Conservation (phyloP, 1,284 basidiomycete genomes). For the Irpex sp. region DNA sequence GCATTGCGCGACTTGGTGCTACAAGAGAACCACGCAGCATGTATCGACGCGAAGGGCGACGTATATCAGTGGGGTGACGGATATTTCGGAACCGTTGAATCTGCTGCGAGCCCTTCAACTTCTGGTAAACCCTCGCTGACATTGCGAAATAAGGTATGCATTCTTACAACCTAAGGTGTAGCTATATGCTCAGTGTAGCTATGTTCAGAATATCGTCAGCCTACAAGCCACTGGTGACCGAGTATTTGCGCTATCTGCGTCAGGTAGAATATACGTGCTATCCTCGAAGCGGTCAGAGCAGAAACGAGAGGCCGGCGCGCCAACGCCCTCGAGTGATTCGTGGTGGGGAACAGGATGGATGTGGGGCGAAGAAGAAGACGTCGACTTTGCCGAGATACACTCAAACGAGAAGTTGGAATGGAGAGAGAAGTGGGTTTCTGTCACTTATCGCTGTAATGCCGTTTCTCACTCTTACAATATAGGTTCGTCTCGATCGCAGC, state of each 20-base stretch:
- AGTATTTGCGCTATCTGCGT: slow-evolving; percentile 71
- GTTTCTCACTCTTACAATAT: neutral
- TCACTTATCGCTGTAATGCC: neutral
- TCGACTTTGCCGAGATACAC: slow-evolving; percentile 48
- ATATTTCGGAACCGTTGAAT: slow-evolving; percentile 39
- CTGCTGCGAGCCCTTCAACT: slow-evolving; percentile 20
- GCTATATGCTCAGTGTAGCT: neutral
- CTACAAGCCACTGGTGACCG: slow-evolving; percentile 53
- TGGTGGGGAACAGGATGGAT: slow-evolving; percentile 58
- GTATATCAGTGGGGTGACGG: slow-evolving; percentile 86
- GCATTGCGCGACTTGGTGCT: slow-evolving; percentile 77
- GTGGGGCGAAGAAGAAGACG: slow-evolving; percentile 50
- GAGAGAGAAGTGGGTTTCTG: slow-evolving; percentile 48
- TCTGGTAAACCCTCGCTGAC: slow-evolving; percentile 40
- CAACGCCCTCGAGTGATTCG: slow-evolving; percentile 38
- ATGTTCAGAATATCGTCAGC: slow-evolving; percentile 60
- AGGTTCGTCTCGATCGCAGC: slow-evolving; percentile 75
- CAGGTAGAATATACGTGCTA: slow-evolving; percentile 73
- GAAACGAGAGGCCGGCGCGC: slow-evolving; percentile 32
- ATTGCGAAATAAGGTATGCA: slow-evolving; percentile 70
- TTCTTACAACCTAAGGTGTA: neutral
- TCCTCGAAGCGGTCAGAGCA: slow-evolving; percentile 50
- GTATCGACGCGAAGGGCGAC: slow-evolving; percentile 84
- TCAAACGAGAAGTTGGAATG: slow-evolving; percentile 44
- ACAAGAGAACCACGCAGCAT: slow-evolving; percentile 74